Evolutionary conservation across 2,329 filamentous ascomycete genomes (phyloP).

Genomic region (Colletotrichum siamense): DNA sequence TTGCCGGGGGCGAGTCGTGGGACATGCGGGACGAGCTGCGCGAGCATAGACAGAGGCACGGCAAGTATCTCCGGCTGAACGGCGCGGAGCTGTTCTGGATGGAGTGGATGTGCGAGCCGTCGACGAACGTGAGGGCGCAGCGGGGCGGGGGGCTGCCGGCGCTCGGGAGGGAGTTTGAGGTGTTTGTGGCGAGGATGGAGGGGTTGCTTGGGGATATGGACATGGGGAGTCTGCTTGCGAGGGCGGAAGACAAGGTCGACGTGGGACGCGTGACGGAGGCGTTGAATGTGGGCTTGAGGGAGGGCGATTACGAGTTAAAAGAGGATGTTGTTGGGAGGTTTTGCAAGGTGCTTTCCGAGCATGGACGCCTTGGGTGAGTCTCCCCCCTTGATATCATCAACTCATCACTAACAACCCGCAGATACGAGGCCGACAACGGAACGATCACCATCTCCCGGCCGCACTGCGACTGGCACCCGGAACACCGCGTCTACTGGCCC

Average conservation of each 20-base stretch:
- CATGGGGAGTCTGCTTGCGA: slow-evolving; percentile 27
- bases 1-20: neutral
- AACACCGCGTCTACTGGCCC: slow-evolving; percentile 34
- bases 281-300: neutral
- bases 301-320: neutral
- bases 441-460: slow-evolving; percentile 31
- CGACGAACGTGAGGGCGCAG: slow-evolving; percentile 28
- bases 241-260: neutral
- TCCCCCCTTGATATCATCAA: neutral
- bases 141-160: slow-evolving; percentile 13
- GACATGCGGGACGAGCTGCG: slow-evolving; percentile 1
- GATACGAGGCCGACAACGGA: neutral
- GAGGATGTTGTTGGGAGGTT: slow-evolving; percentile 31
- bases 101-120: slow-evolving; percentile 9
- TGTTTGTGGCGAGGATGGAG: slow-evolving; percentile 37
- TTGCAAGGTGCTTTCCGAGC: slow-evolving; percentile 27
- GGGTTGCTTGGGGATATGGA: slow-evolving; percentile 33
- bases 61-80: neutral
- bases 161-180: slow-evolving; percentile 24
- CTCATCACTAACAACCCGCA: neutral
- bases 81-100: slow-evolving; percentile 17
- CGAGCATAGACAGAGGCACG: neutral
- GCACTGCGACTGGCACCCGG: slow-evolving; percentile 31
- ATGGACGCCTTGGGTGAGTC: slow-evolving; percentile 28
- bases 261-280: neutral